Conservation (phyloP, 495 filamentous ascomycete genomes). For the Lophiostoma macrostomum region DNA sequence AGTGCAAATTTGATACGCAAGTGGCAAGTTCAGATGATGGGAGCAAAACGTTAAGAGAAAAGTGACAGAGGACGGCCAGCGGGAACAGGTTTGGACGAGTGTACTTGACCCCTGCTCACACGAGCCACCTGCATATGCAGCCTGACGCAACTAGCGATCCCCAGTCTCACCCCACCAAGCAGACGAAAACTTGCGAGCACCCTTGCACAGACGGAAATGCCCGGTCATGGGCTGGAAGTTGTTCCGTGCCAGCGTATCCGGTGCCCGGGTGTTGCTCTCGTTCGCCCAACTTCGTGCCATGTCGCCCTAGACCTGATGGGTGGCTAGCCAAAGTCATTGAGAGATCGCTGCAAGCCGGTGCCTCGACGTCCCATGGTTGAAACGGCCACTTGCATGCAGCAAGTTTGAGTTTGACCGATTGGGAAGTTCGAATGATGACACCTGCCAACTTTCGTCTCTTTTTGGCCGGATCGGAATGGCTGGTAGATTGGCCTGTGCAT, state of each 20-base stretch:
- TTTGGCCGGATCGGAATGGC: too few species aligned
- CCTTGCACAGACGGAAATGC: conserved; percentile 8
- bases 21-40: too few species aligned
- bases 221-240: conserved; percentile 3
- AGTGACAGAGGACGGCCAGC: conserved; percentile 9
- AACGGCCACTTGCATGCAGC: not conserved
- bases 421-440: not conserved
- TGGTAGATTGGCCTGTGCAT: too few species aligned
- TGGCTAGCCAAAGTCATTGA: not conserved
- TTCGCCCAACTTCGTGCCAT: conserved; percentile 1
- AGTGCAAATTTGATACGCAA: not conserved
- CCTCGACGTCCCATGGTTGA: conserved; percentile 18
- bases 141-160: conserved; percentile 18
- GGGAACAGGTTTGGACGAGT: conserved; percentile 35
- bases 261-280: too few species aligned
- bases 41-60: conserved; percentile 23
- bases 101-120: conserved; percentile 21
- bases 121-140: conserved; percentile 14
- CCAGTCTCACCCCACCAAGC: conserved; percentile 5
- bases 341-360: not conserved
- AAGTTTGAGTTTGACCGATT: not conserved
- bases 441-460: conserved; percentile 2
- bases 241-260: too few species aligned
- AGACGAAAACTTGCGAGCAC: conserved; percentile 25
- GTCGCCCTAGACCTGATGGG: too few species aligned